Conservation (phyloP, 441 rosid genomes). For the Syzygium malaccense region DNA sequence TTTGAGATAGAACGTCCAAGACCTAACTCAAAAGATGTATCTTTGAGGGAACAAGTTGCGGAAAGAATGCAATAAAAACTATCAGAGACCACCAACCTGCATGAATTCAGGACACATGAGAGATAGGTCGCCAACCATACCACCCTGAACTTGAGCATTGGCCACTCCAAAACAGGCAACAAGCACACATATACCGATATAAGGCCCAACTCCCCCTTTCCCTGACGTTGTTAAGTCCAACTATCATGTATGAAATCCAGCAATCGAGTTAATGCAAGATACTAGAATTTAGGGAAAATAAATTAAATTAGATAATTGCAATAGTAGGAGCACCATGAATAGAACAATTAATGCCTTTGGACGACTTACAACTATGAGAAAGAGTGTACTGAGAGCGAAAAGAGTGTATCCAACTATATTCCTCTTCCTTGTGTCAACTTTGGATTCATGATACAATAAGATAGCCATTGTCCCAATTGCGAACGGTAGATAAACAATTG, state of each 20-base stretch:
- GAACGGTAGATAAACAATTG: too few species aligned
- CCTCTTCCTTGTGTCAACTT: too few species aligned
- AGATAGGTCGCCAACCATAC: conserved; percentile 69
- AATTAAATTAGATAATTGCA: neutral
- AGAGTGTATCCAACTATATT: too few species aligned
- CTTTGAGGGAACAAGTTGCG: too few species aligned
- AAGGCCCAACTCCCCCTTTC: conserved; percentile 59
- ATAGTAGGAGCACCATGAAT: neutral
- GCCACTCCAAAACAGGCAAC: conserved; percentile 60
- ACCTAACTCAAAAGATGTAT: too few species aligned
- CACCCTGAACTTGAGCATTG: conserved; percentile 73
- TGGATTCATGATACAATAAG: too few species aligned
- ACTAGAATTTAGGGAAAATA: neutral
- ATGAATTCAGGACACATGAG: conserved; percentile 72
- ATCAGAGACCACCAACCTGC: conserved; percentile 28
- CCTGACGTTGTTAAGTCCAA: conserved; percentile 60
- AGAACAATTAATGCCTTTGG: neutral
- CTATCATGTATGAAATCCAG: conserved; percentile 15
- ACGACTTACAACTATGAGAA: too few species aligned
- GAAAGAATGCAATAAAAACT: neutral
- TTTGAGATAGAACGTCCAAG: neutral
- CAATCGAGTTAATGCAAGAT: neutral
- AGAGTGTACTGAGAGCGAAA: too few species aligned
- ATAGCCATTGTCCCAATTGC: too few species aligned
- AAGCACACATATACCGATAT: conserved; percentile 41